Percentiles rank a stretch among this genome's conserved stretches.
phyloP scores from a whole-genome alignment of 352 stramenopile genomes.

The Globisporangium solare region DNA sequence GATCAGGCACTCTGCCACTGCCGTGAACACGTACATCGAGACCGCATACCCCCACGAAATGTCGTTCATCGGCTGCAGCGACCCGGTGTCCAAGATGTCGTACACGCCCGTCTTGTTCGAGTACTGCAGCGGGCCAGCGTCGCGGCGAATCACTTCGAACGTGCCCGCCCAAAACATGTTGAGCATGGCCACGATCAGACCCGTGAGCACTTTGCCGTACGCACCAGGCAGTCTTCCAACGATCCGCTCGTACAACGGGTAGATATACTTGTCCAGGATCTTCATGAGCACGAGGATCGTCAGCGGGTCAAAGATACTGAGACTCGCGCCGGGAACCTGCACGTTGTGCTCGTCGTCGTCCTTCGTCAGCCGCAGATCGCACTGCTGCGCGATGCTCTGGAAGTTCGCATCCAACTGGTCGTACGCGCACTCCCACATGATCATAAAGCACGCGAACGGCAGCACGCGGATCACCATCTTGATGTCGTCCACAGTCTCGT shows the following conservation, averaged over 20 bases:
- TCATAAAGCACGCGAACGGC: slow-evolving; percentile 86
- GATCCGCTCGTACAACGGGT: slow-evolving; percentile 54
- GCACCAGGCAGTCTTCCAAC: slow-evolving; percentile 58
- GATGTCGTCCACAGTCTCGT: slow-evolving; percentile 81
- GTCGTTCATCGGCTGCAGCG: slow-evolving; percentile 69
- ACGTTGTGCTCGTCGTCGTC: slow-evolving; percentile 31
- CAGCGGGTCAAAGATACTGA: slow-evolving; percentile 84
- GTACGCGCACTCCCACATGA: slow-evolving; percentile 87
- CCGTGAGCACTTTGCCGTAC: slow-evolving; percentile 78
- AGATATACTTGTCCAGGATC: slow-evolving; percentile 66
- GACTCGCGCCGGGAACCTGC: slow-evolving; percentile 69
- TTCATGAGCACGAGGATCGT: slow-evolving; percentile 81
- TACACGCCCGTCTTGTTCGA: no score
- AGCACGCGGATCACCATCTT: slow-evolving; percentile 84
- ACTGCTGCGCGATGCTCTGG: slow-evolving; percentile 84
- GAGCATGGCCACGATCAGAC: slow-evolving; percentile 67
- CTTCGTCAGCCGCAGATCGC: slow-evolving; percentile 52
- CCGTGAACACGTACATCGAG: slow-evolving; percentile 78
- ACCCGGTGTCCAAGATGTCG: slow-evolving; percentile 36
- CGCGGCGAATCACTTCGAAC: slow-evolving; percentile 73
- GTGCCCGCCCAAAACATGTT: slow-evolving; percentile 81
- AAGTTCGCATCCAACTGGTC: slow-evolving; percentile 87
- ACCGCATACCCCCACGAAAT: slow-evolving; percentile 80
- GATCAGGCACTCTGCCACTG: slow-evolving; percentile 84
- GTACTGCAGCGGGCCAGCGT: slow-evolving; percentile 30